These are phyloP conservation scores for Colletotrichum sansevieriae DNA, from an alignment of 2,329 filamentous ascomycete genomes.

Conservation along the genomic window DNA sequence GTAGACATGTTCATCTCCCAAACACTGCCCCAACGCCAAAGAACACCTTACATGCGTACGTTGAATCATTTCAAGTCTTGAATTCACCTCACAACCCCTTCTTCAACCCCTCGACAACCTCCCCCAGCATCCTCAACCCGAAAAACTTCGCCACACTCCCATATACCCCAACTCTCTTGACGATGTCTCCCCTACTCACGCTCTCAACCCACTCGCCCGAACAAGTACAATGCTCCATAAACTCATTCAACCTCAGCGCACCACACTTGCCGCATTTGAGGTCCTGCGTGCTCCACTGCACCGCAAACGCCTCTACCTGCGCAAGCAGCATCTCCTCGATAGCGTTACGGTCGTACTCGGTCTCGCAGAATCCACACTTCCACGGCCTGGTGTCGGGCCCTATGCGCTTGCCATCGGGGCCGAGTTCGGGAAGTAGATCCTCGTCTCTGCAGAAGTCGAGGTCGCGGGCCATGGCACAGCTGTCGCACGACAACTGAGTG, in stretches of 20 bases:
- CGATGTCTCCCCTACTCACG: conserved; percentile 75
- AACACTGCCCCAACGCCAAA: too few species aligned
- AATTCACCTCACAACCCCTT: conserved; percentile 54
- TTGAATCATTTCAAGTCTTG: too few species aligned
- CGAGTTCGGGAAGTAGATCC: conserved; percentile 73
- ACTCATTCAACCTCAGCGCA: conserved; percentile 87
- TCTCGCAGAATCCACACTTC: conserved; percentile 82
- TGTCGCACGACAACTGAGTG: conserved; percentile 84
- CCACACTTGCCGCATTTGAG: conserved; percentile 81
- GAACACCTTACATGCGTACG: too few species aligned
- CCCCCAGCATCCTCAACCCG: conserved; percentile 83
- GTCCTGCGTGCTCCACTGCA: conserved; percentile 91
- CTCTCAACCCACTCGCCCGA: conserved; percentile 86
- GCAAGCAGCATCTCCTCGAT: conserved; percentile 88
- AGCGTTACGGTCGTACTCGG: conserved; percentile 80
- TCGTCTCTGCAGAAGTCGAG: conserved; percentile 94
- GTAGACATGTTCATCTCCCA: too few species aligned
- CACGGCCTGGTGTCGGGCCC: conserved; percentile 65
- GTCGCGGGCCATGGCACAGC: conserved; percentile 90
- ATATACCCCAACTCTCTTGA: conserved; percentile 76
- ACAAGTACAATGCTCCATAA: conserved; percentile 97
- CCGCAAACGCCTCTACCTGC: conserved; percentile 79
- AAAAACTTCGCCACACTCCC: conserved; percentile 83
- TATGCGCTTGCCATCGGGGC: conserved; percentile 39
- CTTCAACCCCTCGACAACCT: conserved; percentile 76